Evolutionary conservation across 2,329 filamentous ascomycete genomes (phyloP).

Genomic region (Epichloe amarillans): DNA sequence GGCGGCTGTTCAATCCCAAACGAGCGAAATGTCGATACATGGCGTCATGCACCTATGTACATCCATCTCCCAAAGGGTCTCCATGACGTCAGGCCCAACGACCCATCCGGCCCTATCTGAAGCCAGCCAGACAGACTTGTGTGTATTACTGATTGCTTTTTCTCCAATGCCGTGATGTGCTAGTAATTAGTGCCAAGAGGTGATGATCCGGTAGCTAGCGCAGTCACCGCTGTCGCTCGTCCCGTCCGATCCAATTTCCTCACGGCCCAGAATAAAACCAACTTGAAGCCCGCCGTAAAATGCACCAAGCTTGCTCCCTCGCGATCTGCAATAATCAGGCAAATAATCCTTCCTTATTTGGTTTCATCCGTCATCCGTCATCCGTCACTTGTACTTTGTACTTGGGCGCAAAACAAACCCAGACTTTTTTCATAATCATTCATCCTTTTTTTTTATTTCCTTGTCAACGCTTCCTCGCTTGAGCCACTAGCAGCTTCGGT

Average conservation of each 20-base stretch:
- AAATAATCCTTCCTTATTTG: not conserved
- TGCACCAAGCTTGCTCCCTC: not conserved
- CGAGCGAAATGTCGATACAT: not conserved
- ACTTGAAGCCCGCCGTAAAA: not conserved
- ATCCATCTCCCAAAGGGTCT: slow-evolving; percentile 7
- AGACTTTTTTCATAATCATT: no score
- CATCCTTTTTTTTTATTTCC: no score
- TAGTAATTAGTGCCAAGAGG: not conserved
- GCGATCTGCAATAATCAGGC: not conserved
- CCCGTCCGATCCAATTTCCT: not conserved
- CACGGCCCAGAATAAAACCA: slow-evolving; percentile 3
- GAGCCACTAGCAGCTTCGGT: no score
- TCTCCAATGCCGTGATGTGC: not conserved
- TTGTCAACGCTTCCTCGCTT: no score
- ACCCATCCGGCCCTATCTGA: not conserved
- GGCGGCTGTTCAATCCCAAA: not conserved
- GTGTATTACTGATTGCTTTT: not conserved
- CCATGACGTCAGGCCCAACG: slow-evolving; percentile 12
- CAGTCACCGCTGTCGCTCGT: not conserved
- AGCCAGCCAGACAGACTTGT: no score
- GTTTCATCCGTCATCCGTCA: not conserved
- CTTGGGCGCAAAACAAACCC: no score
- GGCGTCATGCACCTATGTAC: slow-evolving; percentile 8
- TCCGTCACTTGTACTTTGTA: not conserved
- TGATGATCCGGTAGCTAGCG: not conserved